Evolutionary conservation across 179 eudicot genomes (phyloP).

Genomic region (Silene noctiflora): DNA sequence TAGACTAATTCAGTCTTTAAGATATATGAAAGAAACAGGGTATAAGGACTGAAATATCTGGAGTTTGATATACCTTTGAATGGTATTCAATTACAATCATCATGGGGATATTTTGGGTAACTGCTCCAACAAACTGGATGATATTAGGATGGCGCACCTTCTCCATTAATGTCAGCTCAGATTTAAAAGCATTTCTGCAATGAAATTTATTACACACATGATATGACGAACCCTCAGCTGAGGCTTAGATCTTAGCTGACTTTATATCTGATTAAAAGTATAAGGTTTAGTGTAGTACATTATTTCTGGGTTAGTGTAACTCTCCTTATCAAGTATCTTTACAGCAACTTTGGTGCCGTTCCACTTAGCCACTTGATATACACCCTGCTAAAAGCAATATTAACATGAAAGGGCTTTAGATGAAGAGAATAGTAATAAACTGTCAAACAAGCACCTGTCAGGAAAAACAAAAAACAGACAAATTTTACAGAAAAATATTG

Average conservation of each 20-base stretch:
- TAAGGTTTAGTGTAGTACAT: constrained; percentile 48
- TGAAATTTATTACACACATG: constrained; percentile 1
- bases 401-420: not conserved
- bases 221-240: not conserved
- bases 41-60: not conserved
- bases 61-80: constrained; percentile 49
- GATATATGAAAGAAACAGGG: not conserved
- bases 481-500: not conserved
- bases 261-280: constrained; percentile 5
- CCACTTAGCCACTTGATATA: constrained; percentile 95
- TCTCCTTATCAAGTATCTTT: constrained; percentile 93
- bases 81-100: constrained; percentile 93
- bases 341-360: constrained; percentile 96
- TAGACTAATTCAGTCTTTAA: not conserved
- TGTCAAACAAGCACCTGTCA: not conserved
- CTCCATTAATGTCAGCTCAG: constrained; percentile 83
- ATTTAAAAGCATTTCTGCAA: constrained; percentile 81
- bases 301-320: constrained; percentile 81
- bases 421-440: not conserved
- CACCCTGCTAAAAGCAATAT: constrained; percentile 50
- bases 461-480: not conserved
- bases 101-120: constrained; percentile 96
- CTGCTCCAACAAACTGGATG: constrained; percentile 98
- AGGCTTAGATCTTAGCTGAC: no score
- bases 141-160: constrained; percentile 98